Evolutionary conservation across 164 flowering plant species (phyloP).

Genomic region (Akebia trifoliata): DNA sequence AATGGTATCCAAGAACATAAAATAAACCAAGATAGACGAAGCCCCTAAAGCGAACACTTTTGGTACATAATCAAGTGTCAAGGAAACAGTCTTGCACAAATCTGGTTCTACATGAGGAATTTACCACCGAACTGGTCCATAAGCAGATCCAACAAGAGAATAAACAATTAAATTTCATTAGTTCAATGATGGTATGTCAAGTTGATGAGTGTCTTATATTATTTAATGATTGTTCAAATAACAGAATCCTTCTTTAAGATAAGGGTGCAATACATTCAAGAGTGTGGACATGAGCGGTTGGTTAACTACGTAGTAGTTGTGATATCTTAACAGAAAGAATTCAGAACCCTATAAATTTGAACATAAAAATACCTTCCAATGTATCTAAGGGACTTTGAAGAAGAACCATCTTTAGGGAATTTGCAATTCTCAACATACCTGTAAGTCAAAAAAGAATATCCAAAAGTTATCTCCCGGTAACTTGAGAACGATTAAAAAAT

Average conservation of each 20-base stretch:
- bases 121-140: too few species aligned
- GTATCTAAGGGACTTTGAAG: slow-evolving; percentile 90
- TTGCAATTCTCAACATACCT: slow-evolving; percentile 94
- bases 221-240: too few species aligned
- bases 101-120: too few species aligned
- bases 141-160: too few species aligned
- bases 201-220: too few species aligned
- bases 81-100: too few species aligned
- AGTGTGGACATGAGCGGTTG: background rate
- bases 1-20: too few species aligned
- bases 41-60: too few species aligned
- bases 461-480: background rate
- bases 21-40: too few species aligned
- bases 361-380: slow-evolving; percentile 66
- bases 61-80: too few species aligned
- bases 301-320: background rate
- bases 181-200: too few species aligned
- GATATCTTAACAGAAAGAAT: background rate
- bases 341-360: background rate
- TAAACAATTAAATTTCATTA: too few species aligned
- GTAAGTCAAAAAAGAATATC: slow-evolving; percentile 5
- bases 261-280: background rate
- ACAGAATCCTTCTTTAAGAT: background rate
- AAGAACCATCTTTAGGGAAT: slow-evolving; percentile 78
- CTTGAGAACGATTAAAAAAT: slow-evolving; percentile 1